Evolutionary conservation across 2,329 filamentous ascomycete genomes (phyloP), one percentile per base, ranked within the genome.

Genomic region (Zymoseptoria ardabiliae): DNA sequence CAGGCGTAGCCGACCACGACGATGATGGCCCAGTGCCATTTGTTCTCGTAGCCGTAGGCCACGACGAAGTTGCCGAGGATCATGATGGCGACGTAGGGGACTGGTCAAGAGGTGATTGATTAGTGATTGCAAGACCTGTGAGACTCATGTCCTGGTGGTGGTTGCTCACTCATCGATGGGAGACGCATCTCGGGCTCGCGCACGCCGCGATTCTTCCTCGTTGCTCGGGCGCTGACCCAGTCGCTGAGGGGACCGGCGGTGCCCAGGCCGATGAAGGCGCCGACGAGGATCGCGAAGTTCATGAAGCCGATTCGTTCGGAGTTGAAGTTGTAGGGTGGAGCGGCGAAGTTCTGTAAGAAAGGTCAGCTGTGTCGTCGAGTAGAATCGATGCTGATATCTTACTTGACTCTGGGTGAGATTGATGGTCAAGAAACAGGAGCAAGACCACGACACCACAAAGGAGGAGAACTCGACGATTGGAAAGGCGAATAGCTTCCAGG

Each of bases 401-500:
- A 45, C 35, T 4, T 45, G 21, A 8, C 76, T 77, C 61, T 74
- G 81, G 0, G 82, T 85, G n/a, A 87, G 74, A 70, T 87, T 87
- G 66, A 86, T 67, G 2, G 79, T 81, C 53, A 87, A 73, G 71
- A 85, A 85, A 21, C 74, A 78, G 50, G 77, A 81, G 57, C 82
- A 82, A 8, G 77, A 78, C 82, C 82, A 87, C 22, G 80, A 82
- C 6, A 85, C 82, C 23, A 85, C 79, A 64, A 87, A 86, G 17
- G 82, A 78, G 0, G 84, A 77, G 59, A 85, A 83, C 62, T 86
- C 79, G 50, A 87, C 80, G 59, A 87, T 86, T 0, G 85, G 85
- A 70, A 83, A 87, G 0, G 77, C 65, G 67, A 85, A 81, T 0
- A 87, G 74, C 65, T 85, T 84, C 79, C 82, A 85, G 0, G 85